These are phyloP conservation scores for Ramaria sp. DNA, from an alignment of 768 basidiomycete species.

Conservation along the genomic window DNA sequence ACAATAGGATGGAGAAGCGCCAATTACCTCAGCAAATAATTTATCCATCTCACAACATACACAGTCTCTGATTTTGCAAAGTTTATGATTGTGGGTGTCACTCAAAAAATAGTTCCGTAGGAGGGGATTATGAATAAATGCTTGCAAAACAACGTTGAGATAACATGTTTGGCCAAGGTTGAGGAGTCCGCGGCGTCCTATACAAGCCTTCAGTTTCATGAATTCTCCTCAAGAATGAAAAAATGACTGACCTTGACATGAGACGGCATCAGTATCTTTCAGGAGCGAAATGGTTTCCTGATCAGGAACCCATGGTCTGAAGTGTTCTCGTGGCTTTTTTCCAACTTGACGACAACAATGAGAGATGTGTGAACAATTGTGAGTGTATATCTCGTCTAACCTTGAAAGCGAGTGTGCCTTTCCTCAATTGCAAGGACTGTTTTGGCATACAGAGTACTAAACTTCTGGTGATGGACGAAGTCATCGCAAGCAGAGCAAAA, in stretches of 20 bases:
- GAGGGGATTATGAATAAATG: constrained; percentile 81
- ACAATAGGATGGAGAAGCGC: neutral
- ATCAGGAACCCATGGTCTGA: constrained; percentile 37
- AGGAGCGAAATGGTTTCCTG: constrained; percentile 34
- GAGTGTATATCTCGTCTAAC: constrained; percentile 22
- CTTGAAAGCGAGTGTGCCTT: constrained; percentile 47
- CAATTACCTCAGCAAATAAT: constrained; percentile 57
- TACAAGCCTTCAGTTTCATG: neutral
- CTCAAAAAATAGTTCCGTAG: constrained; percentile 82
- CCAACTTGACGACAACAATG: constrained; percentile 20
- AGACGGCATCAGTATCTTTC: constrained; percentile 37
- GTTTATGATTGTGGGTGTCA: constrained; percentile 73
- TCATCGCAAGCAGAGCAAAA: constrained; percentile 70
- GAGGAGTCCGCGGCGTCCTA: constrained; percentile 74
- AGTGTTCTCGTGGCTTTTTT: constrained; percentile 36
- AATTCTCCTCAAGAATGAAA: constrained; percentile 2
- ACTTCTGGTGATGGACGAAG: constrained; percentile 49
- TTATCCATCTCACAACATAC: constrained; percentile 93
- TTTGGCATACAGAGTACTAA: constrained; percentile 37
- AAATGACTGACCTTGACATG: constrained; percentile 58
- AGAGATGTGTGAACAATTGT: constrained; percentile 9
- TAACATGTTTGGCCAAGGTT: constrained; percentile 94
- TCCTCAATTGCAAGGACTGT: constrained; percentile 48
- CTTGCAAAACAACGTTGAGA: constrained; percentile 85
- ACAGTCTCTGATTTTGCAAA: constrained; percentile 65